Conservation (phyloP, 2,329 filamentous ascomycete species). For the Penicillium sp. region DNA sequence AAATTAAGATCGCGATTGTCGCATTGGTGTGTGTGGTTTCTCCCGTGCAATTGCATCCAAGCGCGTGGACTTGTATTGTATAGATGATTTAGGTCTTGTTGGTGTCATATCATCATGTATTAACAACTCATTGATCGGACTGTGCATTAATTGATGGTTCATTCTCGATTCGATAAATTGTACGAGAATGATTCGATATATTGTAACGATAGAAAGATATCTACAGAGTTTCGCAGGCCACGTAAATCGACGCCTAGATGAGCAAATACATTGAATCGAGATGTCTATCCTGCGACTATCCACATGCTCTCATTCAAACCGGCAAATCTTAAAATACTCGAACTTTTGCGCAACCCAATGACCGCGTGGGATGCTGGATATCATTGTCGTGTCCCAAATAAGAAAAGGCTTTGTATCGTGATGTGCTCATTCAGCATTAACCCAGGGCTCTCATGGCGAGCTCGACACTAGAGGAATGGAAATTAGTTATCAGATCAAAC, state of each 20-base stretch:
- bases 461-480: slow-evolving; percentile 38
- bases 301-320: slow-evolving; percentile 1
- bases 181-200: too few relatives aligned
- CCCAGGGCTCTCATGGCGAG: slow-evolving; percentile 44
- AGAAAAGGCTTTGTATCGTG: slow-evolving; percentile 8
- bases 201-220: too few relatives aligned
- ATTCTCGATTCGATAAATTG: slow-evolving; percentile 50
- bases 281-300: too few relatives aligned
- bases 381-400: slow-evolving; percentile 7
- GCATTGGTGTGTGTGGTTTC: slow-evolving; percentile 6
- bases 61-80: slow-evolving; percentile 30
- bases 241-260: slow-evolving; percentile 41
- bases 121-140: slow-evolving; percentile 18
- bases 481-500: too few relatives aligned
- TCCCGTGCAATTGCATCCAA: slow-evolving; percentile 14
- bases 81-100: slow-evolving; percentile 25
- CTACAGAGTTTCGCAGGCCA: slow-evolving; percentile 41
- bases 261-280: too few relatives aligned
- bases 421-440: slow-evolving; percentile 20
- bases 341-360: slow-evolving; percentile 12
- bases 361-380: slow-evolving; percentile 3
- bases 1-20: too few relatives aligned
- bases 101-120: slow-evolving; percentile 23
- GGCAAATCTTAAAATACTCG: slow-evolving; percentile 7
- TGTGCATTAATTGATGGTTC: slow-evolving; percentile 27